Evolutionary conservation across 257 asterid genomes (phyloP).

Genomic region (Rauvolfia tetraphylla): DNA sequence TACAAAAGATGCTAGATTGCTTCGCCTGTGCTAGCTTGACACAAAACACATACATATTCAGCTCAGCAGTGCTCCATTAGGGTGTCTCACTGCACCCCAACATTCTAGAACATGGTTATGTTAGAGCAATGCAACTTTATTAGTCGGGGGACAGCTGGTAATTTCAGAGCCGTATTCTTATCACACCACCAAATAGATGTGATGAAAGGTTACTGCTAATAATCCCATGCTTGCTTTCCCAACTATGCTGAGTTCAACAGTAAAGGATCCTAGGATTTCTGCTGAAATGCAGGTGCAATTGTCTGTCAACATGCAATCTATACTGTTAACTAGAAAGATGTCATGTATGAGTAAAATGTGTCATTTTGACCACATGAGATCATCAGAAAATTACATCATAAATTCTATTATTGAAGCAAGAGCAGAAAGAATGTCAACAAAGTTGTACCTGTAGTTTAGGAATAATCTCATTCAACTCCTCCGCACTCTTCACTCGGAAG

Average conservation of each 20-base stretch:
- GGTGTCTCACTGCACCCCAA: background rate
- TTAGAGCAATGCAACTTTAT: background rate
- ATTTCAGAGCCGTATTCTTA: background rate
- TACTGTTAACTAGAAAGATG: background rate
- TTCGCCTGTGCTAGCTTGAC: background rate
- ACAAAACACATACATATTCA: background rate
- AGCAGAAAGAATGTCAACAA: background rate
- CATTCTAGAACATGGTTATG: background rate
- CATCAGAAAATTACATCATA: background rate
- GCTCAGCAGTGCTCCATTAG: background rate
- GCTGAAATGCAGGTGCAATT: background rate
- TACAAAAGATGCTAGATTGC: background rate
- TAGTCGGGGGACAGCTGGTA: background rate
- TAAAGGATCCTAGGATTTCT: background rate
- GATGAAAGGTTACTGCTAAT: background rate
- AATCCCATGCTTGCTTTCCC: background rate
- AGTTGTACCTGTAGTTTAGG: conserved; percentile 72
- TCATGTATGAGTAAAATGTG: background rate
- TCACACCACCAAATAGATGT: background rate
- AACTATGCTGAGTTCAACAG: background rate
- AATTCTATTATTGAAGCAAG: background rate
- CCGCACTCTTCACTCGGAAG: conserved; percentile 63
- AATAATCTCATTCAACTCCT: conserved; percentile 63
- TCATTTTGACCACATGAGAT: background rate
- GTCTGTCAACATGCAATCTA: background rate